phyloP scores from a whole-genome alignment of 805 yeast species.

The Cyberlindnera maritima region DNA sequence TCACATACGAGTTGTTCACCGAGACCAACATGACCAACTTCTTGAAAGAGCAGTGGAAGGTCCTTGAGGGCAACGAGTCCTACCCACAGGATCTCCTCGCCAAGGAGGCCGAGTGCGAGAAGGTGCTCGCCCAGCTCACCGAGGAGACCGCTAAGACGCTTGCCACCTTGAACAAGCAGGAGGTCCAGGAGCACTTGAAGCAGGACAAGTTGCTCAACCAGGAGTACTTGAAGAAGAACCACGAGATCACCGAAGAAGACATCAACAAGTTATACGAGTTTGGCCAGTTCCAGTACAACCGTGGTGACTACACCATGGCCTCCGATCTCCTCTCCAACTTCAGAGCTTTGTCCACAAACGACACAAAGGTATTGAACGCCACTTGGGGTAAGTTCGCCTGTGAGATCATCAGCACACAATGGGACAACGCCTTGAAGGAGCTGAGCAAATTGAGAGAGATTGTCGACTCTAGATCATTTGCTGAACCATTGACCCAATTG shows the following conservation, averaged over 20 bases:
- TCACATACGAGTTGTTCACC: slow-evolving; percentile 51
- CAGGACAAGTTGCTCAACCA: slow-evolving; percentile 56
- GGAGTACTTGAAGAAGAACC: slow-evolving; percentile 41
- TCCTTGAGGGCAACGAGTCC: slow-evolving; percentile 37
- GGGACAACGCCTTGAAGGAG: slow-evolving; percentile 53
- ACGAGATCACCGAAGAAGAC: slow-evolving; percentile 46
- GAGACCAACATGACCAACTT: slow-evolving; percentile 57
- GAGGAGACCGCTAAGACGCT: slow-evolving; percentile 44
- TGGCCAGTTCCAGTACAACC: slow-evolving; percentile 61
- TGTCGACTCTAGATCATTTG: slow-evolving; percentile 51
- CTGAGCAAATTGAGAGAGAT: slow-evolving; percentile 53
- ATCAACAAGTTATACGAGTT: slow-evolving; percentile 52
- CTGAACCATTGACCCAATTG: slow-evolving; percentile 55
- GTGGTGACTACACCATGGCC: slow-evolving; percentile 61
- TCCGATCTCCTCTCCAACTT: slow-evolving; percentile 57
- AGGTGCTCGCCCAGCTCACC: slow-evolving; percentile 36
- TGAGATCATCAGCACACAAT: slow-evolving; percentile 51
- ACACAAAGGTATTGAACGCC: slow-evolving; percentile 48
- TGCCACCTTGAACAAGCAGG: slow-evolving; percentile 44
- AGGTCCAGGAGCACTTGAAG: slow-evolving; percentile 49
- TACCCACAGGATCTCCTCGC: slow-evolving; percentile 41
- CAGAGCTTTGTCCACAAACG: slow-evolving; percentile 51
- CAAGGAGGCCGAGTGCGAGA: slow-evolving; percentile 40
- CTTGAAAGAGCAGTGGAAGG: slow-evolving; percentile 42
- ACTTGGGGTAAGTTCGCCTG: slow-evolving; percentile 71